Conservation (phyloP, 1,284 basidiomycete genomes). For the Ustilago lituana region DNA sequence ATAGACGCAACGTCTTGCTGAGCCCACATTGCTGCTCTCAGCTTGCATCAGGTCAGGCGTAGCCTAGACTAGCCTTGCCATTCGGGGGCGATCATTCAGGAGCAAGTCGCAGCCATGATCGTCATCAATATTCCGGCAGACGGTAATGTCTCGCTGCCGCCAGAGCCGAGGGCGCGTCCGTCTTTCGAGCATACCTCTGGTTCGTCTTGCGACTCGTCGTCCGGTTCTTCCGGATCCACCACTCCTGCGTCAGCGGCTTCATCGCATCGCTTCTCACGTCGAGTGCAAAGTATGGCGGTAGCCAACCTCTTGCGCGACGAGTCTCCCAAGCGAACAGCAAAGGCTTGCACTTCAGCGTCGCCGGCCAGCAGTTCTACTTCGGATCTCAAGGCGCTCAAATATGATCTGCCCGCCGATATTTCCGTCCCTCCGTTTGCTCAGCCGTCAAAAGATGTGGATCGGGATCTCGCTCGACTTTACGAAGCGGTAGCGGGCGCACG, state of each 20-base stretch:
- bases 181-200: constrained; percentile 7
- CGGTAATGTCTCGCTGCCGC: constrained; percentile 32
- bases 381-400: constrained; percentile 50
- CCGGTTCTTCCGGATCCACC: constrained; percentile 20
- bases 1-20: no score
- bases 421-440: constrained; percentile 46
- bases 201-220: constrained; percentile 2
- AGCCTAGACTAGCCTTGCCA: not conserved
- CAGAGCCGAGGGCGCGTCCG: constrained; percentile 31
- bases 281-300: constrained; percentile 43
- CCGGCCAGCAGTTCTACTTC: constrained; percentile 20
- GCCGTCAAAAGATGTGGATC: constrained; percentile 45
- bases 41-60: no score
- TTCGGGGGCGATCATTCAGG: no score
- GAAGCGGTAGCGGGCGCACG: constrained; percentile 77
- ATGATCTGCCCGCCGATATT: constrained; percentile 49
- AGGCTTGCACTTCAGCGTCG: not conserved
- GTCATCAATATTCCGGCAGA: constrained; percentile 38
- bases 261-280: constrained; percentile 35
- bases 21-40: no score
- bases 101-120: constrained; percentile 21
- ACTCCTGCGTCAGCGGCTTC: constrained; percentile 14
- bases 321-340: constrained; percentile 10
- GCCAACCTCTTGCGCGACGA: constrained; percentile 25
- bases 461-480: constrained; percentile 61